Conservation (phyloP, 2,329 filamentous ascomycete species). For the Aspergillus novoparasiticus region DNA sequence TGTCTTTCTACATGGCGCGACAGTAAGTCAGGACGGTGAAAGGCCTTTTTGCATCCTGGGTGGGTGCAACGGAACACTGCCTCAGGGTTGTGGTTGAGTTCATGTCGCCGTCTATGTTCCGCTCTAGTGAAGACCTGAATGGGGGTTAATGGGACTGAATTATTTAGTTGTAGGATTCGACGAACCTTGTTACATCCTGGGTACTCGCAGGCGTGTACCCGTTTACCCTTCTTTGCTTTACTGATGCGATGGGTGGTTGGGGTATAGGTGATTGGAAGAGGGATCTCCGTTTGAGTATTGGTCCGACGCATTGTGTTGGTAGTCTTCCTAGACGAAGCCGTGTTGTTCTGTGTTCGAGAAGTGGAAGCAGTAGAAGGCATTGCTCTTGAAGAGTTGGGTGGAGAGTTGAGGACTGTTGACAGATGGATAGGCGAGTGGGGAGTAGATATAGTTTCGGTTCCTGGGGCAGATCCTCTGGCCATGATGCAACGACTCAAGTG, state of each 20-base stretch:
- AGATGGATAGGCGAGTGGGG: constrained; percentile 25
- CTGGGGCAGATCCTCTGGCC: constrained; percentile 26
- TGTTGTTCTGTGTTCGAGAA: neutral
- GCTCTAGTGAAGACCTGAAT: constrained; percentile 52
- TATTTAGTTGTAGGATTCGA: constrained; percentile 11
- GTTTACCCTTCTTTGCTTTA: constrained; percentile 56
- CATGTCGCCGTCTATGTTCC: constrained; percentile 53
- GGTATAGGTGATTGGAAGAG: constrained; percentile 47
- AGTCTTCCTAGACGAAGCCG: constrained; percentile 22
- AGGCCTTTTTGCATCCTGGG: constrained; percentile 50
- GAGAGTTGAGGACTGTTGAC: constrained; percentile 25
- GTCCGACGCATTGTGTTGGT: constrained; percentile 29
- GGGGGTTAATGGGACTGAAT: constrained; percentile 8
- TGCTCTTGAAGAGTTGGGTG: constrained; percentile 19
- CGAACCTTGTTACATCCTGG: constrained; percentile 52
- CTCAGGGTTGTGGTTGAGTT: constrained; percentile 54
- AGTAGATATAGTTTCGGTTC: constrained; percentile 25
- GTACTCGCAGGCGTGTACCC: constrained; percentile 52
- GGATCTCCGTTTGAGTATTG: constrained; percentile 32
- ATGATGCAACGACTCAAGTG: constrained; percentile 21
- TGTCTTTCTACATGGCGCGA: constrained; percentile 54
- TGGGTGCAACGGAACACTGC: constrained; percentile 48
- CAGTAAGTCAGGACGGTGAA: constrained; percentile 51
- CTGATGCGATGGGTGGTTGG: constrained; percentile 54
- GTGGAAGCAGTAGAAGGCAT: constrained; percentile 9